These are phyloP conservation scores for Chalciporus piperatus DNA, from an alignment of 768 basidiomycete genomes.

Conservation along the genomic window DNA sequence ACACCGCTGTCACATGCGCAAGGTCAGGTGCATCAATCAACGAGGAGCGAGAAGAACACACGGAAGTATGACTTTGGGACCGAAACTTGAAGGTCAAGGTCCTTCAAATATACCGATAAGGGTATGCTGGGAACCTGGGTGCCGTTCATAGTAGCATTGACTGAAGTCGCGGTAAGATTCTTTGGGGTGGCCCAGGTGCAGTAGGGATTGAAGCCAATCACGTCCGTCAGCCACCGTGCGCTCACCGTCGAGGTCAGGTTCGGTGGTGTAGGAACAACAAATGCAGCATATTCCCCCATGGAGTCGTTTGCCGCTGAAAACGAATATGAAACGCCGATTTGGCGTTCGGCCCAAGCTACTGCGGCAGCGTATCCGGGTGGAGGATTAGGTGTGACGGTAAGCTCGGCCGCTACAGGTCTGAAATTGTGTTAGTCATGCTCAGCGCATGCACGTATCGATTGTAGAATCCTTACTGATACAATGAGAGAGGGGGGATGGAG, in stretches of 20 bases:
- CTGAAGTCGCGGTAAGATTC: slow-evolving; percentile 13
- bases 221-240: slow-evolving; percentile 24
- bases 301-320: slow-evolving; percentile 13
- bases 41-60: not conserved
- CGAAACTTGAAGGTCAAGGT: slow-evolving; percentile 7
- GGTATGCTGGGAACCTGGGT: not conserved
- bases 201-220: slow-evolving; percentile 20
- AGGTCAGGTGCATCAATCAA: too few relatives aligned
- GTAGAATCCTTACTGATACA: slow-evolving; percentile 10
- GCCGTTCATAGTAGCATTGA: slow-evolving; percentile 18
- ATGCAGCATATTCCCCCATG: slow-evolving; percentile 8
- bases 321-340: slow-evolving; percentile 10
- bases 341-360: slow-evolving; percentile 16
- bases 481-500: slow-evolving; percentile 11
- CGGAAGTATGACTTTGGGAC: slow-evolving; percentile 17
- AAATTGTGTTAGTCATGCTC: not conserved
- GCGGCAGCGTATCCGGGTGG: slow-evolving; percentile 9
- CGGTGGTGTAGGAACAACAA: slow-evolving; percentile 8
- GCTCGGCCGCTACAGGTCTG: slow-evolving; percentile 10
- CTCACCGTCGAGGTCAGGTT: slow-evolving; percentile 11
- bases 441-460: not conserved
- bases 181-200: slow-evolving; percentile 20
- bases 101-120: slow-evolving; percentile 8
- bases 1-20: slow-evolving; percentile 3
- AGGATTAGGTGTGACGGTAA: slow-evolving; percentile 5